Base-by-base conservation (phyloP, 2,329 filamentous ascomycete genomes). In the Aspergillus tamarii region DNA sequence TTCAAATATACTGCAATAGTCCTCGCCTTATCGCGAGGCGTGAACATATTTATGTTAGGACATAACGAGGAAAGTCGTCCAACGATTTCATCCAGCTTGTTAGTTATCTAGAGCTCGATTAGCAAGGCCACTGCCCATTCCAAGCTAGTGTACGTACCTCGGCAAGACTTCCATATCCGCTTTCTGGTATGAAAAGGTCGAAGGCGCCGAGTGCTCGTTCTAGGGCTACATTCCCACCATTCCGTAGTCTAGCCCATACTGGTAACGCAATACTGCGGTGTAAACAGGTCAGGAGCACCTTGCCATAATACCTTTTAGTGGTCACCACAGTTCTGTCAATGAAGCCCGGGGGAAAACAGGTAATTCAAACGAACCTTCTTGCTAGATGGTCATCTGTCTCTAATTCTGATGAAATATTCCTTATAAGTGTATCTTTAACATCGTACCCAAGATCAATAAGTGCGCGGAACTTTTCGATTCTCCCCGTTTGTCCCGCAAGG, bases 181-280 rank as follows among this genome's bases (percentile, higher is more conserved):
- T 89, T 67, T 90, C 88, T 32, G 94, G 82, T 53, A 96, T 88
- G 77, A 98, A 98, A 78, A 98, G 85, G 77, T 98, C 95, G 76
- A 96, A 96, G 16, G 90, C 91, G 23, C 89, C 91, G 19, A 98
- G 81, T 1, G 90, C 90, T 62, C 86, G 85, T 74, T 97, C 94
- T 23, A 97, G 82, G 9, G 86, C 76, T 26, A 88, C 81, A 60
- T 82, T 78, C 59, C 85, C 82, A 7, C 84, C 81, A 30, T 79
- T 74, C 48, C 76, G 78, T 59, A 91, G 69, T 60, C 84, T 84
- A 66, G 81, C 81, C 94, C 94, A 98, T 74, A 92, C 87, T 48
- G 89, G 84, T 61, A 98, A 84, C 9, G 93, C 94, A 61, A 91
- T 86, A 66, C 87, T 87, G 66, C 94, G 88, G 76, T 98, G 91